Evolutionary conservation across 352 stramenopile genomes (phyloP).

Genomic region (Peronosclerospora sorghi): DNA sequence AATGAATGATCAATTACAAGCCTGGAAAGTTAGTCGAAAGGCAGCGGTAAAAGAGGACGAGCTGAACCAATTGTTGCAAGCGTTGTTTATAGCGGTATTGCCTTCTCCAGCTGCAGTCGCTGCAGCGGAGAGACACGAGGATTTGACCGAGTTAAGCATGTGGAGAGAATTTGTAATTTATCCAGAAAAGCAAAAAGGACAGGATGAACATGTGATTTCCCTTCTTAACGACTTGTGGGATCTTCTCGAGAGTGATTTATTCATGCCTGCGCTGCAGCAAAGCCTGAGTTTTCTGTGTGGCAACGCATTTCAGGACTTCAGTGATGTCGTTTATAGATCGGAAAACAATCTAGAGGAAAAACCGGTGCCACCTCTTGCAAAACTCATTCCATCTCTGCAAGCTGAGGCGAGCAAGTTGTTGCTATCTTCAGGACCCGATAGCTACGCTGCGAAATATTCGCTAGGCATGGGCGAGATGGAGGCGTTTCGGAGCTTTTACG

Average conservation of each 20-base stretch:
- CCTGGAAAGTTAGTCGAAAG: slow-evolving; percentile 66
- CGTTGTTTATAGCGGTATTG: slow-evolving; percentile 46
- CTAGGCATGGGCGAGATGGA: slow-evolving; percentile 67
- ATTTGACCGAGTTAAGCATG: slow-evolving; percentile 19
- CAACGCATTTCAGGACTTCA: slow-evolving; percentile 74
- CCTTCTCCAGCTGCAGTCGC: slow-evolving; percentile 20
- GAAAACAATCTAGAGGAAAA: slow-evolving; percentile 19
- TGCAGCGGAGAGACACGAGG: slow-evolving; percentile 20
- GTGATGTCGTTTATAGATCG: slow-evolving; percentile 56
- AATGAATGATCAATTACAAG: slow-evolving; percentile 42
- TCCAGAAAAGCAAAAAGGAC: slow-evolving; percentile 47
- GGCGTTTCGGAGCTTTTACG: slow-evolving; percentile 77
- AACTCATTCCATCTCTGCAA: slow-evolving; percentile 70
- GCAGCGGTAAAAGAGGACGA: slow-evolving; percentile 51
- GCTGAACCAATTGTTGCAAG: slow-evolving; percentile 63
- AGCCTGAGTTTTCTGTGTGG: slow-evolving; percentile 62
- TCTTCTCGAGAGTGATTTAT: slow-evolving; percentile 67
- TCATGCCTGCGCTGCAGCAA: slow-evolving; percentile 58
- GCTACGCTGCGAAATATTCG: slow-evolving; percentile 65
- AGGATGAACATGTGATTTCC: slow-evolving; percentile 68
- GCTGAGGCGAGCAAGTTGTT: slow-evolving; percentile 63
- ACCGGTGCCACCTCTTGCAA: slow-evolving; percentile 51
- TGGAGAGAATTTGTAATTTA: slow-evolving; percentile 74
- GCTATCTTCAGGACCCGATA: slow-evolving; percentile 32
- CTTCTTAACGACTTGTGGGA: slow-evolving; percentile 78